A percentile compares a stretch with the other conserved stretches of the same genome.
These are phyloP conservation scores for Thymus mandschuricus DNA, from an alignment of 257 asterid genomes.

Conservation along the genomic window DNA sequence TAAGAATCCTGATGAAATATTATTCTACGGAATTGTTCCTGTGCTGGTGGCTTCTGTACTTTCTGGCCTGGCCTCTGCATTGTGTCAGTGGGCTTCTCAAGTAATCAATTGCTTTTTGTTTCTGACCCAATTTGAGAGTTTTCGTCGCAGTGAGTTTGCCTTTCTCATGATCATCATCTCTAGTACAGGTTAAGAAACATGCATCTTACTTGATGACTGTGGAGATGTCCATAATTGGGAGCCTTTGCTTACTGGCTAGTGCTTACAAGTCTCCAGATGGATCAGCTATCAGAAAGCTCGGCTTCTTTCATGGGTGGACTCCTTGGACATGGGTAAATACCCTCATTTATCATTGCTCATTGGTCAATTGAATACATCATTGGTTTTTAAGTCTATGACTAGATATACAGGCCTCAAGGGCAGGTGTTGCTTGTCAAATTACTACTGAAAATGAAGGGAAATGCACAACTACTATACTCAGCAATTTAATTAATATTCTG, in stretches of 20 bases:
- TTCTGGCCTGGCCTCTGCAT: conserved; percentile 95
- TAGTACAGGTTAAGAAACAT: conserved; percentile 79
- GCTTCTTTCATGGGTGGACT: conserved; percentile 95
- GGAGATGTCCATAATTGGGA: conserved; percentile 97
- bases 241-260: conserved; percentile 85
- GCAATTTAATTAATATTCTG: conserved; percentile 9
- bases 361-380: not conserved
- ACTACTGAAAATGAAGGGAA: conserved; percentile 12
- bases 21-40: conserved; percentile 83
- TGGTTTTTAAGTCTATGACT: conserved; percentile 22
- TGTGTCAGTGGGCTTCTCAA: conserved; percentile 99
- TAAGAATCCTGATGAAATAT: conserved; percentile 65
- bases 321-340: conserved; percentile 72
- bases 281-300: conserved; percentile 65
- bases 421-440: conserved; percentile 10
- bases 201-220: conserved; percentile 93
- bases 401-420: conserved; percentile 14
- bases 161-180: conserved; percentile 12
- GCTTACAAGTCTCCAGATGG: conserved; percentile 94
- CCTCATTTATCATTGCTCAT: conserved; percentile 16
- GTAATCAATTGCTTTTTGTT: conserved; percentile 46
- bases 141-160: conserved; percentile 22
- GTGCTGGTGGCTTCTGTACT: conserved; percentile 92
- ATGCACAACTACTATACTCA: not conserved
- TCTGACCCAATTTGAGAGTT: conserved; percentile 17